Base-by-base conservation (phyloP, 2,329 filamentous ascomycete species). In the Cordyceps farinosa region DNA sequence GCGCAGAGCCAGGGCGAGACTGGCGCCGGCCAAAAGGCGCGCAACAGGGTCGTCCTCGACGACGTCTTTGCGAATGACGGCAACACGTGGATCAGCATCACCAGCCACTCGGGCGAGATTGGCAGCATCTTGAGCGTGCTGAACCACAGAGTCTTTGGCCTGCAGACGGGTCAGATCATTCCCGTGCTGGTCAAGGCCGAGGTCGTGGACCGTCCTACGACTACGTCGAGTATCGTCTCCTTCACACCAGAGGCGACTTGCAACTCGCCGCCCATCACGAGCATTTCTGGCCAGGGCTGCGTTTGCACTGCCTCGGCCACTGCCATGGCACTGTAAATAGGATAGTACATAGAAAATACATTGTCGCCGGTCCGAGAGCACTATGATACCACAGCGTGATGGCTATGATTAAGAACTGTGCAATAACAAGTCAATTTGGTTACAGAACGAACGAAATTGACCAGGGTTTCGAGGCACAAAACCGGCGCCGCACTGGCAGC, bases 121-220 rank as follows among this genome's bases (percentile, higher is more conserved):
- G 70, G 69, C 11, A 78, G 75, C 61, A 73, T 86, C 30, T 77
- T 87, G 3, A 69, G 76, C 58, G 85, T 85, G 0, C 74, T 90
- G 4, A 81, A 82, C 57, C 88, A 91, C 69, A 80, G 82, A n/a
- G 66, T 74, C 3, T 91, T 90, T 70, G 72, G 76, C 2, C 76
- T 91, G 13, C 78, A 78, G n/a, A 91, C 89, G 0, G 88, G 89
- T 9, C 83, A 86, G 63, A 82, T 88, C 8, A 87, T 91, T 34
- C 87, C 88, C 0, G 86, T 89, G 2, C 78, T 91, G 1, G 83
- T 91, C 53, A 54, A 70, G 36, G 63, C 63, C 5, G 63, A 64
- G 51, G 6, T 64, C 11, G 57, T 64, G 11, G 62, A 59, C 1
- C 32, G 34, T 3, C 57, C 57, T 1, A 64, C 57, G 27, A 51